Evolutionary conservation across 129 eudicot species (phyloP), one percentile per base, ranked within the genome.

Genomic region (Flaveria linearis): DNA sequence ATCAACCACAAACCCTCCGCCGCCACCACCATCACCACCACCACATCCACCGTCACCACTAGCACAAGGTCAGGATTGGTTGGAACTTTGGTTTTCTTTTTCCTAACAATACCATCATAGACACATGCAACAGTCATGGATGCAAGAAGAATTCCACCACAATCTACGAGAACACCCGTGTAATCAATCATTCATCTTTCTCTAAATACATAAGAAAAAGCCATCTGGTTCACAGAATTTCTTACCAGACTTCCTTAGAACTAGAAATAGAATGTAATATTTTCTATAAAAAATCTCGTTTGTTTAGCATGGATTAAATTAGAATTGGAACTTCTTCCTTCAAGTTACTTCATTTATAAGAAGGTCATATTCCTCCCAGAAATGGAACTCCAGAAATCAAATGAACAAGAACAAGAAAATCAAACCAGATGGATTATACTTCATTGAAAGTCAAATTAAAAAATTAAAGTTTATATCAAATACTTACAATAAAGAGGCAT

Each of bases 111-210:
- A 55, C 1, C 26, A 1, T 56, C 30, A 16, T 78, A 33, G 30
- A 73, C 57, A 77, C 46, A 77, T 26, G 26, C 39, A 57, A 78
- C 1, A 13, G 50, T 22, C 30, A 25, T 6, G 13, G 69, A 53
- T 57, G 82, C 79, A n/a, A 67, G 22, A 20, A 20, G 22, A 15
- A 75, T 62, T 18, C 68, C 71, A 78, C 66, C 79, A 9, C 25
- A 50, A 5, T 43, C 79, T 28, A 75, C 23, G 16, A 74, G 70
- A 62, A 65, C 87, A 16, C 51, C 53, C 22, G n/a, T 73, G 64
- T 61, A 68, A 23, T 73, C 10, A 68, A 23, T 73, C 10, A 51
- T 83, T 69, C 83, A 83, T 78, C 42, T 43, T 71, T 15, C 55
- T 80, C 63, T 75, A 25, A 45, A 49, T 49, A 26, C 13, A 25